Percentiles rank a stretch among this genome's conserved stretches.
These are phyloP conservation scores for Bonia amplexicaulis DNA, from an alignment of 176 grass and related monocot genomes.

Conservation along the genomic window DNA sequence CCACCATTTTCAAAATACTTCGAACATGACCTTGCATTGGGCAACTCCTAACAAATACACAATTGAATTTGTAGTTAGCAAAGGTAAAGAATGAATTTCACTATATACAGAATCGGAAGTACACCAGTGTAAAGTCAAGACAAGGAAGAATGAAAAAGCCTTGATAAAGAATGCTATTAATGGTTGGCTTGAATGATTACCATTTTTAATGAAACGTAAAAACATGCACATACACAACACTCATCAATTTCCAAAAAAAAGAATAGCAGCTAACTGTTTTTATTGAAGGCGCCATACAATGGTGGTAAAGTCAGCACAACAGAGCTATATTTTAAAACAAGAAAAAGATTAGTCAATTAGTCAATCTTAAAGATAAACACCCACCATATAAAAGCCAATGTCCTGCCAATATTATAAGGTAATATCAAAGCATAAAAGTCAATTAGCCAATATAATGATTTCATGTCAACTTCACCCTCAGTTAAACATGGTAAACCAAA, in stretches of 20 bases:
- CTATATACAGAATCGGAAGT: neutral
- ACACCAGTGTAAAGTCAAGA: neutral
- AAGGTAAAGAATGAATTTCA: conserved; percentile 20
- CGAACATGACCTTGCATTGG: conserved; percentile 84
- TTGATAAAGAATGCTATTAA: neutral
- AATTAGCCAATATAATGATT: neutral
- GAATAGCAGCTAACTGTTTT: neutral
- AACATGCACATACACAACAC: neutral
- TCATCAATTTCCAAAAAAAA: neutral
- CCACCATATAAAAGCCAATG: neutral
- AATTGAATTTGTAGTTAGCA: conserved; percentile 21
- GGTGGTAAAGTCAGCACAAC: neutral
- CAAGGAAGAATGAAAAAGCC: neutral
- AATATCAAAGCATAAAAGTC: neutral
- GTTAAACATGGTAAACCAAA: neutral
- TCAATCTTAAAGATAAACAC: neutral
- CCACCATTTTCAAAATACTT: conserved; percentile 85
- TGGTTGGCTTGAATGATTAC: neutral
- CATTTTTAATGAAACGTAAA: conserved; percentile 11
- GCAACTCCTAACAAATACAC: conserved; percentile 69
- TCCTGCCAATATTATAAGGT: neutral
- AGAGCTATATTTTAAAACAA: neutral
- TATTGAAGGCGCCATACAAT: neutral
- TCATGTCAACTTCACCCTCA: neutral
- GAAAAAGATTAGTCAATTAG: neutral